A percentile compares a stretch with the other conserved stretches of the same genome.
Evolutionary conservation across 202 grass and related monocot species (phyloP).

Genomic region (Brachypodium distachyon): DNA sequence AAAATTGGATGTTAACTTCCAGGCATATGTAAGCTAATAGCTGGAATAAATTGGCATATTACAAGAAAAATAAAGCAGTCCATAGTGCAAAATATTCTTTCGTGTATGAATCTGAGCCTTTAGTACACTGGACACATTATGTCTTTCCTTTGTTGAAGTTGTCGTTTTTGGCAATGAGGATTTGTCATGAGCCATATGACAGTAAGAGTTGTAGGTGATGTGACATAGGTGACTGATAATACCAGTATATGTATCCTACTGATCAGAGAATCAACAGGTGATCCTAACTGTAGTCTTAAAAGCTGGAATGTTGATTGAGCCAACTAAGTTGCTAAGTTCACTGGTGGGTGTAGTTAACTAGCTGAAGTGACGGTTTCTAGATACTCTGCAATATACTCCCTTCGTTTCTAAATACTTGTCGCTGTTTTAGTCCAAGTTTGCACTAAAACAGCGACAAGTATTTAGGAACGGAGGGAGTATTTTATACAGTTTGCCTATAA

Average conservation of each 20-base stretch:
- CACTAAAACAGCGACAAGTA: too few species aligned
- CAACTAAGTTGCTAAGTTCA: neutral
- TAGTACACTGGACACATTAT: neutral
- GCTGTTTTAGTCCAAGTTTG: too few species aligned
- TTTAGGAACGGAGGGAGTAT: neutral
- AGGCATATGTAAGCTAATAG: neutral
- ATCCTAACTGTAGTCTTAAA: neutral
- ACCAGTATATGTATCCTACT: neutral
- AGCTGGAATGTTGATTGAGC: neutral
- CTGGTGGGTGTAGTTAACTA: neutral
- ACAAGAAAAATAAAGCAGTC: neutral
- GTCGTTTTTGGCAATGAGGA: neutral
- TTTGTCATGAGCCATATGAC: neutral
- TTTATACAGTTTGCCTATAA: neutral
- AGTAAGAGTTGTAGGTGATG: neutral
- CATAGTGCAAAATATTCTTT: neutral
- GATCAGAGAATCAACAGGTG: neutral
- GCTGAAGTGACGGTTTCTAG: neutral
- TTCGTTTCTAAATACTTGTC: too few species aligned
- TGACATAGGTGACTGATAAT: neutral
- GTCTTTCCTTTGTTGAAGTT: neutral
- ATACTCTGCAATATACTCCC: neutral
- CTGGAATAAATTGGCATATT: neutral
- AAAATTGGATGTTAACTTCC: too few species aligned
- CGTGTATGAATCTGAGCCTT: neutral